A percentile compares a stretch with the other conserved stretches of the same genome.
These are phyloP conservation scores for Fagopyrum homotropicum DNA, from an alignment of 148 eudicot genomes.

Conservation along the genomic window DNA sequence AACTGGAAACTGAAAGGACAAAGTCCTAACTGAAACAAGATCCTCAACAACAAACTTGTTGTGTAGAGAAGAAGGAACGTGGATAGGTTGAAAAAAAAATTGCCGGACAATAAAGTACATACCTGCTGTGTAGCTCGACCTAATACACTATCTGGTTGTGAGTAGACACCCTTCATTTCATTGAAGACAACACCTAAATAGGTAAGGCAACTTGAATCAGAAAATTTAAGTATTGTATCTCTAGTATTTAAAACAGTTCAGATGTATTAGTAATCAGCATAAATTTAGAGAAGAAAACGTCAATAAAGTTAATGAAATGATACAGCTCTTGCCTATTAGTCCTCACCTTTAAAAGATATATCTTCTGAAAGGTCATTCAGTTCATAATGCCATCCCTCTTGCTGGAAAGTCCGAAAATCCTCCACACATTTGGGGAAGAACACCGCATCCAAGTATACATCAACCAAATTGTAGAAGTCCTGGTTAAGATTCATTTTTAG, in stretches of 20 bases:
- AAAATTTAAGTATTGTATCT: background rate
- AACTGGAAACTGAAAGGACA: background rate
- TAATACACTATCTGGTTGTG: conserved; percentile 90
- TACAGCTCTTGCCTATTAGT: background rate
- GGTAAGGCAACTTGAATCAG: background rate
- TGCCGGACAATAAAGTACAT: conserved; percentile 7
- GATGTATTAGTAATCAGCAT: background rate
- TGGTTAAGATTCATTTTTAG: conserved; percentile 20
- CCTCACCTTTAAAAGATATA: conserved; percentile 41
- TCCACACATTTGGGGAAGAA: conserved; percentile 94
- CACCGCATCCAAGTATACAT: conserved; percentile 97
- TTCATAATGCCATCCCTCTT: conserved; percentile 99
- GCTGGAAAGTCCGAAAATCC: conserved; percentile 79
- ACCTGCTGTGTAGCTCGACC: conserved; percentile 86
- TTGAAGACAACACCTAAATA: conserved; percentile 90
- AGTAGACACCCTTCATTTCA: conserved; percentile 99
- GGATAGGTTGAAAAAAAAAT: background rate
- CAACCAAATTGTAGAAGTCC: conserved; percentile 98
- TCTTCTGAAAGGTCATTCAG: conserved; percentile 80
- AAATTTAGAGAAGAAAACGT: background rate
- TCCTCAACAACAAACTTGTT: background rate
- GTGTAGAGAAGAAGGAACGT: background rate
- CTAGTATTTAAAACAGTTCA: background rate
- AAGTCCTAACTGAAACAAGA: conserved; percentile 1
- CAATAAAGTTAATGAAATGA: background rate